Evolutionary conservation across 1,284 basidiomycete genomes (phyloP), one percentile per base, ranked within the genome.

Genomic region (Apiotrichum domesticum): DNA sequence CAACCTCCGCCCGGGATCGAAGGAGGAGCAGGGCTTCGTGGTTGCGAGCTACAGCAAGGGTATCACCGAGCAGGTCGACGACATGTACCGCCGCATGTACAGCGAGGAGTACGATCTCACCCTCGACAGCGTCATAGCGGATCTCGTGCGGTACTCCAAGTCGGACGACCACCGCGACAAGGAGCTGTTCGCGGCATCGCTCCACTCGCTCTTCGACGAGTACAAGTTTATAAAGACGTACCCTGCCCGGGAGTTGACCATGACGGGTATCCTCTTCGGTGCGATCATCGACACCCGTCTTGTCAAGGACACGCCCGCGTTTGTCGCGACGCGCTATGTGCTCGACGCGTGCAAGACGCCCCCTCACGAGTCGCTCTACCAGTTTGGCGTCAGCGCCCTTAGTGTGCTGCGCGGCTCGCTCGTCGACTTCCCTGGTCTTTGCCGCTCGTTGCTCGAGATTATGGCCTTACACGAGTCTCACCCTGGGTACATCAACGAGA

Each of bases 151-250:
- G 51, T 85, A 86, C 79, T 90, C 94, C 71, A 84, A 84, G 54
- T 96, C 94, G 32, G 81, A 83, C 34, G 90, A 88, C 66, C 74
- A 85, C 42, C 86, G 87, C 62, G 93, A 98, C 67, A 91, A 94
- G 72, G 91, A 98, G 79, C 85, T 97, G 58, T 97, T 98, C 72
- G 96, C 94, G 11, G 98, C 94, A 82, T 95, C 97, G 84, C 85
- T 98, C 52, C 94, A 98, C 79, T 96, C 97, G 79, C 84, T 99
- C 54, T 98, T 99, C 77, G 96, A 98, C 84, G 96, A 99, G 80
- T 97, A 97, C 84, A 93, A 94, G 72, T 98, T 97, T 81, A 97
- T 98, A 84, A 91, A 96, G 73, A 88, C 90, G 52, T 92, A 99
- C 71, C 96, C 96, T 13, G 83, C 89, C 35, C 89, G 92, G 61